Evolutionary conservation across 108 stramenopile species (phyloP), one percentile per base, ranked within the genome.

Genomic region (Skeletonema menzelii): DNA sequence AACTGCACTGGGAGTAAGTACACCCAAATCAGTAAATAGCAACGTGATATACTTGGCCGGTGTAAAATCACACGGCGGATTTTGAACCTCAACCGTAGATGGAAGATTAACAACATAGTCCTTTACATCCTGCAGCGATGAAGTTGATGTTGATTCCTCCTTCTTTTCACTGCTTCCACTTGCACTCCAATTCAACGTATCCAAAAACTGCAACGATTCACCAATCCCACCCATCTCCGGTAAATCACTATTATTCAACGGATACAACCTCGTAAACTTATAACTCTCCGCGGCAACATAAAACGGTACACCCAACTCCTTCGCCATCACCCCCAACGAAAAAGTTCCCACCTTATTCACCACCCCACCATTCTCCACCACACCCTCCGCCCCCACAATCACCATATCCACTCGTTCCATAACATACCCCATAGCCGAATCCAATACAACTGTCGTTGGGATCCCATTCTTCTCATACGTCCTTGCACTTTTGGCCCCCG

Each of bases 221-320:
- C 28, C 78, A 24, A 63, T 27, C 24, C 61, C 72, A 24, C 70
- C 65, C 42, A 72, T 64, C 57, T 70, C 70, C 7, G 95, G 92
- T 4, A 97, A 74, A 77, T 99, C 98, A 27, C 81, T 61, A 82
- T 99, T 97, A 65, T 86, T 89, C 67, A 99, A 73, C 8, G 98
- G 98, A 75, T 92, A 99, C 62, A 98, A 62, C 22, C 98, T 89
- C 6, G 97, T 95, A 83, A 99, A 99, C 67, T 99, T 99, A 79
- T 97, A 99, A 65, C 88, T 92, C 83, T 99, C 97, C 8, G 96
- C 97, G 2, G 97, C 98, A 14, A 98, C 98, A 74, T 99, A 99
- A 60, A 99, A 92, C 5, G 98, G 98, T 49, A 95, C 95, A n/a
- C 90, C 86, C 63, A 87, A 72, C 28, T 93, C 95, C 68, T 88